These are phyloP conservation scores for Eimeria brunetti DNA, from an alignment of 169 alveolate genomes.

Conservation along the genomic window DNA sequence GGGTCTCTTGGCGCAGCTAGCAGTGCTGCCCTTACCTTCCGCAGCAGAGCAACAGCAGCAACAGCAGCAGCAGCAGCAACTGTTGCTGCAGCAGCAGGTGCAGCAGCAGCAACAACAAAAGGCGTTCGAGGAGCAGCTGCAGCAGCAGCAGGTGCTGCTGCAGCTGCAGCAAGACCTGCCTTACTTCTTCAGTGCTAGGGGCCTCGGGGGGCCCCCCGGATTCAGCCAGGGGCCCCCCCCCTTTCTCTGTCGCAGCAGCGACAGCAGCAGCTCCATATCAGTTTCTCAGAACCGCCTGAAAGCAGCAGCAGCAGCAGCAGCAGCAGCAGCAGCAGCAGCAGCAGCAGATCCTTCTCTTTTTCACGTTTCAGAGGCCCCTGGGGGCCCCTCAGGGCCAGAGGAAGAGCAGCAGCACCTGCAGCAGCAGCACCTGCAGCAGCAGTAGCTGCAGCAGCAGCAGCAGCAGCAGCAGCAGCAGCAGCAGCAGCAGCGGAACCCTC, in stretches of 20 bases:
- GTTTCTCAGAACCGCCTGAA: background rate
- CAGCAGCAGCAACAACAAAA: slow-evolving; percentile 21
- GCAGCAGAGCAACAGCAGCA: slow-evolving; percentile 14
- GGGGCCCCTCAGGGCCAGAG: slow-evolving; percentile 17
- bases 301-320: no score
- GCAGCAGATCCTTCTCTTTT: background rate
- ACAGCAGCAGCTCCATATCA: background rate
- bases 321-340: no score
- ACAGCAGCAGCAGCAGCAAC: slow-evolving; percentile 3
- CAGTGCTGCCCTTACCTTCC: slow-evolving; percentile 40
- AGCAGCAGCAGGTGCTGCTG: slow-evolving; percentile 32
- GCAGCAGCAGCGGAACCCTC: slow-evolving; percentile 16
- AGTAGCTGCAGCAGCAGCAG: slow-evolving; percentile 14
- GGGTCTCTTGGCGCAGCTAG: slow-evolving; percentile 47
- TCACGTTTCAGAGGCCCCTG: slow-evolving; percentile 11
- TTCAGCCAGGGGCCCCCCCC: slow-evolving; percentile 20
- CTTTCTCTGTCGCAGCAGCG: background rate
- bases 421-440: slow-evolving; percentile 19
- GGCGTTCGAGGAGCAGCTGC: background rate
- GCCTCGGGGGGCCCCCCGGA: slow-evolving; percentile 18
- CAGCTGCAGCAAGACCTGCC: slow-evolving; percentile 18
- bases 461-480: slow-evolving; percentile 25
- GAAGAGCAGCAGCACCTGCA: slow-evolving; percentile 55
- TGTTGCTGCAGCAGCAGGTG: background rate
- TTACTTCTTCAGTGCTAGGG: slow-evolving; percentile 9